Evolutionary conservation across 2,329 filamentous ascomycete genomes (phyloP), one percentile per base, ranked within the genome.

Genomic region (Dactylonectria macrodidyma): DNA sequence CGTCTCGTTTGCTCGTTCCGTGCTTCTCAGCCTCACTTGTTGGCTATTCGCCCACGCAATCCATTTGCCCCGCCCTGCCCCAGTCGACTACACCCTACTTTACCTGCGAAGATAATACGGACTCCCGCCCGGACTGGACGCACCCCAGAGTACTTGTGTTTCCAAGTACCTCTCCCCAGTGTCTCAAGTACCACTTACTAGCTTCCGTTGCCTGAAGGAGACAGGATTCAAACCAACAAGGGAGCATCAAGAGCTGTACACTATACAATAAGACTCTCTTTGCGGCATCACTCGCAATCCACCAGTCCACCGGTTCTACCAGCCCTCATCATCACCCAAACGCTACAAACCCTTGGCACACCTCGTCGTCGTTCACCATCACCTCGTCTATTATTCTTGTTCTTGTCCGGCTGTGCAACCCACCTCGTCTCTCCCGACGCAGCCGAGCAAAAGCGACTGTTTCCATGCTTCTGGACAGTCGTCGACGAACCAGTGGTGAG

Each of bases 381-480:
- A 63, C 62, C 57, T 71, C 51, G 50, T 62, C 46, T 47, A 26
- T 66, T 55, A 46, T 57, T 36, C 62, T 66, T 66, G 26, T 44
- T 57, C 51, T 61, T 36, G 26, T 38, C 55, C 30, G 57, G 66
- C 64, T 68, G 73, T 72, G 69, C 69, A 71, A 72, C 67, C 65
- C 65, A 33, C 59, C 38, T 58, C 65, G 50, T 58, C 57, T 64
- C 48, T 50, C 56, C 54, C 67, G 60, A 68, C 54, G 59, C 65
- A 65, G 54, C 70, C 70, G 66, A 67, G 65, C 63, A 19, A 70
- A 67, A 72, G 61, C 69, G 65, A 66, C 69, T 68, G 64, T 69
- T 75, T 75, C 73, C 73, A 75, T 75, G 73, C 66, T 68, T 69
- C 68, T 70, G 60, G 68, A 63, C 61, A 70, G 64, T 72, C 59